Evolutionary conservation across 2,329 filamentous ascomycete species (phyloP).

Genomic region (Hypoxylon rubiginosum): DNA sequence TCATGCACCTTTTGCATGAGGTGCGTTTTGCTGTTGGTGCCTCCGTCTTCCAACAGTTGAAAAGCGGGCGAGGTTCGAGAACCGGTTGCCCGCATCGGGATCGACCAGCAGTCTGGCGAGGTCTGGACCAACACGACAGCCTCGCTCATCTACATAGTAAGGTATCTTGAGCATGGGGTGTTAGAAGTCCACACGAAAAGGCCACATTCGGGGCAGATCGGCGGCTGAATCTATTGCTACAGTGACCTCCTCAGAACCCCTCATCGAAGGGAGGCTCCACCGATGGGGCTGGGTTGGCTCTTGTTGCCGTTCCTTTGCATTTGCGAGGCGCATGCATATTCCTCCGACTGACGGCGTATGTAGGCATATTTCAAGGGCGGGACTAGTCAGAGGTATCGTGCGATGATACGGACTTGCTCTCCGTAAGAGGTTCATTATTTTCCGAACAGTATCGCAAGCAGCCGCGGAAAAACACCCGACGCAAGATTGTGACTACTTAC

Average conservation of each 20-base stretch:
- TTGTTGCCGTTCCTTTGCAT: slow-evolving; percentile 16
- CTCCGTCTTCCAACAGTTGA: slow-evolving; percentile 10
- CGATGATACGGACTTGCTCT: slow-evolving; percentile 20
- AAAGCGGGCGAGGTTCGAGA: slow-evolving; percentile 15
- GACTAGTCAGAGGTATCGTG: slow-evolving; percentile 15
- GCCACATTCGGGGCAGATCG: slow-evolving; percentile 35
- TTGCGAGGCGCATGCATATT: slow-evolving; percentile 36
- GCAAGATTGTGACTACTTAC: slow-evolving; percentile 1
- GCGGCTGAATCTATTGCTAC: slow-evolving; percentile 26
- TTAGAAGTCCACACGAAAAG: slow-evolving; percentile 20
- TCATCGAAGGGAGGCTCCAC: slow-evolving; percentile 28
- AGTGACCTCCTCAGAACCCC: slow-evolving; percentile 23
- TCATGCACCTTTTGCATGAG: slow-evolving; percentile 37
- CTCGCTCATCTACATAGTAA: slow-evolving; percentile 22
- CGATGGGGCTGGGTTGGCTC: slow-evolving; percentile 6
- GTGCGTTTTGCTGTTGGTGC: slow-evolving; percentile 2
- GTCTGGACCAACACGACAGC: slow-evolving; percentile 34
- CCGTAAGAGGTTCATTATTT: slow-evolving; percentile 11
- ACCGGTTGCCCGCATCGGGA: slow-evolving; percentile 20
- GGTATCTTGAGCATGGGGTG: slow-evolving; percentile 26
- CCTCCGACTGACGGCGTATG: slow-evolving; percentile 25
- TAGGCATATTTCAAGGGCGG: slow-evolving; percentile 9
- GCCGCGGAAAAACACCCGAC: slow-evolving; percentile 4
- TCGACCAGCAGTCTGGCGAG: slow-evolving; percentile 8
- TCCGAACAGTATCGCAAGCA: background rate